Conservation (phyloP, 2,329 filamentous ascomycete genomes). For the Fusarium protoensiforme region DNA sequence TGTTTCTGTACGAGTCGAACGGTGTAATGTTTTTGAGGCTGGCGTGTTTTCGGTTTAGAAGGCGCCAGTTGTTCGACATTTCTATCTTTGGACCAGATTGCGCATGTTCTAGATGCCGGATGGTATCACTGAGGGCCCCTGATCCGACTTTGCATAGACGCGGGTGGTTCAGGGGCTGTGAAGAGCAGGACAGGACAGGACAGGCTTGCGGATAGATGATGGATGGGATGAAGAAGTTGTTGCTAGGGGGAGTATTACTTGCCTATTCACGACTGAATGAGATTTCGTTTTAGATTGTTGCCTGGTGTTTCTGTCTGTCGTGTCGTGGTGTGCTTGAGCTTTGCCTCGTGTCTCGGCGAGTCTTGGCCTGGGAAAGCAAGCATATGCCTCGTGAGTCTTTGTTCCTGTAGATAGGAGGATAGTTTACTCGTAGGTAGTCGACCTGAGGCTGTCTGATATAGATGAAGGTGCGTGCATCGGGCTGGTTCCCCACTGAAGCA, state of each 20-base stretch:
- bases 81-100: conserved; percentile 28
- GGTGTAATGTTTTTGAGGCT: conserved; percentile 37
- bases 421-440: background rate
- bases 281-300: conserved; percentile 33
- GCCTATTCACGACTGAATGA: conserved; percentile 44
- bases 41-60: conserved; percentile 16
- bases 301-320: background rate
- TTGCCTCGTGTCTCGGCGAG: background rate
- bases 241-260: conserved; percentile 17
- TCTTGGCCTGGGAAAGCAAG: background rate
- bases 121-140: conserved; percentile 1
- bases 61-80: conserved; percentile 5
- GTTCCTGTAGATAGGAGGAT: background rate
- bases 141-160: background rate
- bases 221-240: conserved; percentile 31
- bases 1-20: conserved; percentile 19
- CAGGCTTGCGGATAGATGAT: conserved; percentile 32
- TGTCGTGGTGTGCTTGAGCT: background rate
- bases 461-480: background rate
- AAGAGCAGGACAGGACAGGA: conserved; percentile 12
- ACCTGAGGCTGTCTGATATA: background rate
- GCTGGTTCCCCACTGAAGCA: background rate
- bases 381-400: background rate
- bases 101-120: conserved; percentile 19
- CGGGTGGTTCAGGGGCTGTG: background rate